Conservation (phyloP, 179 eudicot genomes). For the Corrigiola litoralis region DNA sequence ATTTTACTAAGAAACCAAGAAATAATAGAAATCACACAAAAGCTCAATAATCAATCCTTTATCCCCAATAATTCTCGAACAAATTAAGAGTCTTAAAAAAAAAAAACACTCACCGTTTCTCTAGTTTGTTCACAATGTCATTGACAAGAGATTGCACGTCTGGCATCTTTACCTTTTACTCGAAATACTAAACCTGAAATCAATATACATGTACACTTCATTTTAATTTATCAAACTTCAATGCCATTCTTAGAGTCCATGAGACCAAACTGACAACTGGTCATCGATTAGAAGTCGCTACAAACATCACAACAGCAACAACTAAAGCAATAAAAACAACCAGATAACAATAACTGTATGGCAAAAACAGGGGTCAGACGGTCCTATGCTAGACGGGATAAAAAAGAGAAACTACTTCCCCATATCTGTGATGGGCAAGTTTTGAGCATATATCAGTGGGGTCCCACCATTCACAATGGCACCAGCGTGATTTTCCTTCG, state of each 20-base stretch:
- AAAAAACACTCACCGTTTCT: constrained; percentile 51
- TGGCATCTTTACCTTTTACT: constrained; percentile 51
- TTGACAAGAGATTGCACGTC: constrained; percentile 75
- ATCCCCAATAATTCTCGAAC: not conserved
- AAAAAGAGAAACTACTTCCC: no score
- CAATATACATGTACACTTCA: not conserved
- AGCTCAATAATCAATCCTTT: not conserved
- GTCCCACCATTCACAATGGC: no score
- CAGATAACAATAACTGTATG: no score
- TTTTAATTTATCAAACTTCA: not conserved
- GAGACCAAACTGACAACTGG: no score
- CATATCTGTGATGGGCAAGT: no score
- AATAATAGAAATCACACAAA: not conserved
- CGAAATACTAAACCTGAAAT: constrained; percentile 10
- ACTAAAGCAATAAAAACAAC: no score
- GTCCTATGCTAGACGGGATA: no score
- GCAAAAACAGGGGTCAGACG: no score
- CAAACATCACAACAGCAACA: no score
- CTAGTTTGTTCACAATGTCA: constrained; percentile 67
- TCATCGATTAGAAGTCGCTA: no score
- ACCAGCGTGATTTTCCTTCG: no score
- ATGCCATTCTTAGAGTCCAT: not conserved
- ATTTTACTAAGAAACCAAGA: constrained; percentile 46
- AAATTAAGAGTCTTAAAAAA: not conserved
- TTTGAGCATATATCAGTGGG: no score